Evolutionary conservation across 805 yeast species (phyloP).

Genomic region (Maudiozyma turicensis): DNA sequence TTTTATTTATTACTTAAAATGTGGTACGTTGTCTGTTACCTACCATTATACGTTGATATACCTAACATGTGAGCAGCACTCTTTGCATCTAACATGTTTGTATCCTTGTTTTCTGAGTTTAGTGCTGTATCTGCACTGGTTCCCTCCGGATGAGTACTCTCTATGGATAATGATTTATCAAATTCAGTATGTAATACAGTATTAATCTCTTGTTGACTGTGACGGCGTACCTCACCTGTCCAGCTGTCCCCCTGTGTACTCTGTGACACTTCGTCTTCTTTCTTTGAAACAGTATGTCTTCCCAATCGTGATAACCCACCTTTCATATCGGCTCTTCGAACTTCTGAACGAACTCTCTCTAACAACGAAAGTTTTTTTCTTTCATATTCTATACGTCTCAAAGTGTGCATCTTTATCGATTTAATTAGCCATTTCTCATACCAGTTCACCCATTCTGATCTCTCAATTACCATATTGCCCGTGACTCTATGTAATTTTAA

Average conservation of each 20-base stretch:
- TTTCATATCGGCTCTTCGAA: conserved; percentile 59
- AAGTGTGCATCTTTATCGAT: conserved; percentile 48
- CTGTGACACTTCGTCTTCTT: conserved; percentile 31
- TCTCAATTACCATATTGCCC: conserved; percentile 73
- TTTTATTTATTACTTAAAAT: not conserved
- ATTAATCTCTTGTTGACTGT: conserved; percentile 9
- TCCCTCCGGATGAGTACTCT: not conserved
- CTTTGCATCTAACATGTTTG: conserved; percentile 52
- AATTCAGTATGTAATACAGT: conserved; percentile 21
- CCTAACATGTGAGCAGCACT: conserved; percentile 79
- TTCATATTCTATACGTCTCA: conserved; percentile 75
- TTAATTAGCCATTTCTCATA: conserved; percentile 47
- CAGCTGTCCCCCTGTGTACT: conserved; percentile 45
- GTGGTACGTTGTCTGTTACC: not conserved
- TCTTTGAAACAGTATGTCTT: conserved; percentile 26
- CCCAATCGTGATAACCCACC: conserved; percentile 84
- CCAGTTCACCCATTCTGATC: conserved; percentile 39
- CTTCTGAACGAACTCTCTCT: conserved; percentile 62
- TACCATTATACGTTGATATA: conserved; percentile 39
- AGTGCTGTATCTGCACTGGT: not conserved
- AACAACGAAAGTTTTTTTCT: conserved; percentile 66
- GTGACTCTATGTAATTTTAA: conserved; percentile 73
- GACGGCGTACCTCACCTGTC: conserved; percentile 42
- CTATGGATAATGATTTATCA: conserved; percentile 9
- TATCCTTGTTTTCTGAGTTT: not conserved